These are phyloP conservation scores for Truncatella angustata DNA, from an alignment of 2,329 filamentous ascomycete species.

Conservation along the genomic window DNA sequence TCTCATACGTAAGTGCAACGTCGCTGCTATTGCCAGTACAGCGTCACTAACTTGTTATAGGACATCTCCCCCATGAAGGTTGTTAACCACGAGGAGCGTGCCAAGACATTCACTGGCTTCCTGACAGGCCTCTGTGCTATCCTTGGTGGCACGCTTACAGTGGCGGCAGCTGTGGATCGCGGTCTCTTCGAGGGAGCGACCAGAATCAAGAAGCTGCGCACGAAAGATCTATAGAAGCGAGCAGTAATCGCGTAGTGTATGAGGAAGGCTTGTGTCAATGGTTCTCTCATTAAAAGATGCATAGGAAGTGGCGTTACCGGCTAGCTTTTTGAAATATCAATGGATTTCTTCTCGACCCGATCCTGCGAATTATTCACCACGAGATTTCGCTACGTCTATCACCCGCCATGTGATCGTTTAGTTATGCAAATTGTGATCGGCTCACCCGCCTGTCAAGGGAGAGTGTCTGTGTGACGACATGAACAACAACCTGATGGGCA, in stretches of 20 bases:
- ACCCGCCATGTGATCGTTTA: background rate
- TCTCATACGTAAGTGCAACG: constrained; percentile 93
- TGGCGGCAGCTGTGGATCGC: constrained; percentile 89
- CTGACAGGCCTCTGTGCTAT: constrained; percentile 92
- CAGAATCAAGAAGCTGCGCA: constrained; percentile 81
- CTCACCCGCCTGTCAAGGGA: too few relatives aligned
- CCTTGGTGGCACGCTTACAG: constrained; percentile 90
- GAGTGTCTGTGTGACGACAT: too few relatives aligned
- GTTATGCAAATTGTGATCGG: too few relatives aligned
- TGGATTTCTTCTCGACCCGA: background rate
- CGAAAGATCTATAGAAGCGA: constrained; percentile 53
- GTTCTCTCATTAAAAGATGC: constrained; percentile 14
- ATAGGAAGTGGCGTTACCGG: constrained; percentile 24
- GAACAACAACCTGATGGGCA: too few relatives aligned
- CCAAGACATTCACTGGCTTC: constrained; percentile 90
- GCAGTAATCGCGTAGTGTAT: background rate
- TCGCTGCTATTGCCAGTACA: too few relatives aligned
- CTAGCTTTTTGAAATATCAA: constrained; percentile 16
- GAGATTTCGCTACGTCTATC: background rate
- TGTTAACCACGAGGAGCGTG: constrained; percentile 87
- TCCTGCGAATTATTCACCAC: too few relatives aligned
- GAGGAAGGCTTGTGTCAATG: constrained; percentile 1
- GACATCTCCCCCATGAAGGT: constrained; percentile 99
- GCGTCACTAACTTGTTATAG: constrained; percentile 42
- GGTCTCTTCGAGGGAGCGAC: constrained; percentile 85